Conservation (phyloP, 2,329 filamentous ascomycete genomes). For the Cryphonectria parasitica region DNA sequence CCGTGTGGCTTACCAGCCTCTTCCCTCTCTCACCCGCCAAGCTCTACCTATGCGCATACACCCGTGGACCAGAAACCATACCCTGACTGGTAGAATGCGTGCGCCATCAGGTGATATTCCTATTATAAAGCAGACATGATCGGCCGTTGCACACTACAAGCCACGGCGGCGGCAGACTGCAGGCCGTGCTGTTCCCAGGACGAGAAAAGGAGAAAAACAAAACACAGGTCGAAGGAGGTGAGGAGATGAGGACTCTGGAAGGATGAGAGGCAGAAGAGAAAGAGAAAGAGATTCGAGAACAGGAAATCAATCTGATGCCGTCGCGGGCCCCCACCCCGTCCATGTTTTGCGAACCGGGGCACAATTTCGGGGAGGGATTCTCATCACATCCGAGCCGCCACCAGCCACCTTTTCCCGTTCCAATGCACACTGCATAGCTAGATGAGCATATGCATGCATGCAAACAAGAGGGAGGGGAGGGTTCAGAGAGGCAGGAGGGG, state of each 20-base stretch:
- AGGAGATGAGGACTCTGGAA: neutral
- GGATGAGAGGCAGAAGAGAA: neutral
- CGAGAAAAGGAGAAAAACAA: neutral
- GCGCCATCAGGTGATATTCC: neutral
- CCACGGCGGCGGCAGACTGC: neutral
- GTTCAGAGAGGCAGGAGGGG: neutral
- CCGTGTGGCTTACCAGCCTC: neutral
- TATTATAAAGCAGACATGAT: neutral
- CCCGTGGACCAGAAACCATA: neutral
- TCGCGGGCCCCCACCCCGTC: neutral
- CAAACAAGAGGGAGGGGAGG: neutral
- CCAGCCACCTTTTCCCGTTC: neutral
- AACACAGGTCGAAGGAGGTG: neutral
- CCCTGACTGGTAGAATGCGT: no score
- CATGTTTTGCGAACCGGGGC: neutral
- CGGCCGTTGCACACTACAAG: neutral
- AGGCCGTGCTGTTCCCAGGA: neutral
- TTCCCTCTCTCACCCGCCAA: no score
- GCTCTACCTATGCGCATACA: neutral
- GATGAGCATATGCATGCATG: conserved; percentile 8
- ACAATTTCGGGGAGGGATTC: neutral
- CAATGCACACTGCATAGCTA: neutral
- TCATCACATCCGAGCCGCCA: conserved; percentile 1
- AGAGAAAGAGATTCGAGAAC: neutral
- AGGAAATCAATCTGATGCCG: neutral